Percentiles rank a stretch among this genome's conserved stretches.
These are phyloP conservation scores for Penicillium longicatenatum DNA, from an alignment of 495 filamentous ascomycete genomes.

Conservation along the genomic window DNA sequence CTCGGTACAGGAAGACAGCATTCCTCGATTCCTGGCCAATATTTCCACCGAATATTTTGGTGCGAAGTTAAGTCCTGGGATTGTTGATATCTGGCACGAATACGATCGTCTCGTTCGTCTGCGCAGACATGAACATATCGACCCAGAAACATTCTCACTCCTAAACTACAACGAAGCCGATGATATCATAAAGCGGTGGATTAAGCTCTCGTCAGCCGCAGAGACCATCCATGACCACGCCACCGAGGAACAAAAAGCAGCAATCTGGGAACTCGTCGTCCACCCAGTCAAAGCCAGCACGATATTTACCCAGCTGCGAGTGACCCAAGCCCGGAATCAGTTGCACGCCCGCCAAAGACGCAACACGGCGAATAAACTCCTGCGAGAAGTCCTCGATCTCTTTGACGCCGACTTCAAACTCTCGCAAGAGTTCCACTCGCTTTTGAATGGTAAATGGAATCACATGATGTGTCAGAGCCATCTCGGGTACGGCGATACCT, in stretches of 20 bases:
- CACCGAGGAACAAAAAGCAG: conserved; percentile 23
- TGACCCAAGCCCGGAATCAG: conserved; percentile 61
- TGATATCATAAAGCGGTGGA: conserved; percentile 63
- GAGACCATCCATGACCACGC: conserved; percentile 52
- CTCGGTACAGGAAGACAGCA: conserved; percentile 38
- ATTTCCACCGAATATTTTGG: conserved; percentile 67
- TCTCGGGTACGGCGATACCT: conserved; percentile 48
- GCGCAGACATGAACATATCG: conserved; percentile 70
- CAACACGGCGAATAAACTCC: conserved; percentile 63
- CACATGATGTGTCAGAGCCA: conserved; percentile 69
- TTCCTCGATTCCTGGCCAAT: conserved; percentile 53
- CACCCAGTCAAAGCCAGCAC: conserved; percentile 66
- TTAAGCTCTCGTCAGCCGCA: conserved; percentile 51
- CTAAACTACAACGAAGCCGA: conserved; percentile 76
- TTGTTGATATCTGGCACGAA: conserved; percentile 57
- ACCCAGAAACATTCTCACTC: conserved; percentile 62
- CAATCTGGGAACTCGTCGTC: conserved; percentile 71
- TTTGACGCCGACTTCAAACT: conserved; percentile 65
- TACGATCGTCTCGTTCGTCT: conserved; percentile 64
- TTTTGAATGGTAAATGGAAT: conserved; percentile 72
- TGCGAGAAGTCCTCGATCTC: conserved; percentile 56
- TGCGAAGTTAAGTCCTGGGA: conserved; percentile 45
- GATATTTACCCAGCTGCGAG: conserved; percentile 62
- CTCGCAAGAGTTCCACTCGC: conserved; percentile 61
- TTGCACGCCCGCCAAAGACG: conserved; percentile 65